Conservation (phyloP, 805 yeast species). For the Saccharomycopsis guyanensis region DNA sequence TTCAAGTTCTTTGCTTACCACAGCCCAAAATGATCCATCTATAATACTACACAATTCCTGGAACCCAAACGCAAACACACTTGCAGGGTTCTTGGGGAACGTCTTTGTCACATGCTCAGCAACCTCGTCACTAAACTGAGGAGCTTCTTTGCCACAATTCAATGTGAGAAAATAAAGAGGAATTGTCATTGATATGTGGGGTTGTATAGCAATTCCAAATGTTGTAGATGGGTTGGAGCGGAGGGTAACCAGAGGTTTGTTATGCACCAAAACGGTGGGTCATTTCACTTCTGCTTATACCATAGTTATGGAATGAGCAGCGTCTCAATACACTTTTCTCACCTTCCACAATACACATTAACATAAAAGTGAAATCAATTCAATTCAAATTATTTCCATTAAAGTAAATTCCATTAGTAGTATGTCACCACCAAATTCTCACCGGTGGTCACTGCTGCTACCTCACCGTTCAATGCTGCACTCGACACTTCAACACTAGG, state of each 20-base stretch:
- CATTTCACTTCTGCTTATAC: too few species aligned
- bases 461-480: neutral
- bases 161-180: constrained; percentile 33
- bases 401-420: too few species aligned
- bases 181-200: constrained; percentile 2
- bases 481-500: constrained; percentile 7
- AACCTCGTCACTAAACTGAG: constrained; percentile 32
- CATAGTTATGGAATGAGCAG: too few species aligned
- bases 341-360: too few species aligned
- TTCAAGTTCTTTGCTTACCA: constrained; percentile 33
- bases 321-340: too few species aligned
- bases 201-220: too few species aligned
- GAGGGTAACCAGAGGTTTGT: too few species aligned
- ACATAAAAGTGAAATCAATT: too few species aligned
- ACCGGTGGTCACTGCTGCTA: constrained; percentile 7
- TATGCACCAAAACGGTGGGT: too few species aligned
- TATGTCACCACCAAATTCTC: constrained; percentile 1
- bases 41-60: constrained; percentile 55
- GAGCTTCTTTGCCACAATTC: constrained; percentile 40
- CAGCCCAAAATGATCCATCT: constrained; percentile 41
- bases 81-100: constrained; percentile 32
- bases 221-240: too few species aligned
- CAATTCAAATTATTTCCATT: too few species aligned
- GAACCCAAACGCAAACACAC: constrained; percentile 53
- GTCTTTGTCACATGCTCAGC: constrained; percentile 8